Percentiles rank a stretch among this genome's conserved stretches.
phyloP scores from a whole-genome alignment of 2,329 filamentous ascomycete genomes.

The Pseudophaeomoniella oleicola region DNA sequence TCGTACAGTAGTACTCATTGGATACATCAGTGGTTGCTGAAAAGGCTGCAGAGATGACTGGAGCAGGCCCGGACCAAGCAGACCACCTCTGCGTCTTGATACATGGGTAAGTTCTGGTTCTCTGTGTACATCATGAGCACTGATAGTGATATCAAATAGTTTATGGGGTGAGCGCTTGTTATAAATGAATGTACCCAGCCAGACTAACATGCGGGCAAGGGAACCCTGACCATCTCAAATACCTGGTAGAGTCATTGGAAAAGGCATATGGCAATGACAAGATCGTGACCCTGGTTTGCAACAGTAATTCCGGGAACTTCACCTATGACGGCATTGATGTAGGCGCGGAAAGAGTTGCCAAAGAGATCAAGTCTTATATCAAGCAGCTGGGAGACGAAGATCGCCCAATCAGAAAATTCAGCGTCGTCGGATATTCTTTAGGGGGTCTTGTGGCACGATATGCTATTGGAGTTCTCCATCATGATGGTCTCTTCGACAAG shows the following conservation, averaged over 20 bases:
- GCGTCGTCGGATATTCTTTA: constrained; percentile 77
- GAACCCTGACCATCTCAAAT: constrained; percentile 42
- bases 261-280: constrained; percentile 33
- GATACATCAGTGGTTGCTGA: too few species aligned
- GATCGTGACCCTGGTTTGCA: constrained; percentile 41
- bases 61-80: constrained; percentile 11
- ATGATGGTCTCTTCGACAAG: constrained; percentile 63
- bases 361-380: constrained; percentile 47
- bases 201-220: constrained; percentile 40
- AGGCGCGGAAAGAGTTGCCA: constrained; percentile 50
- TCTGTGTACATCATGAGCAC: too few species aligned
- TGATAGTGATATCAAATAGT: constrained; percentile 6
- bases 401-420: constrained; percentile 64
- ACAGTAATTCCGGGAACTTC: constrained; percentile 41
- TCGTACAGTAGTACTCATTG: too few species aligned
- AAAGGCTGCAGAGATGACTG: constrained; percentile 6
- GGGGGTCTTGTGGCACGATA: constrained; percentile 80
- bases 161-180: constrained; percentile 5
- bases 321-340: constrained; percentile 55
- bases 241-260: constrained; percentile 35
- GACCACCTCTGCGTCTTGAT: constrained; percentile 48
- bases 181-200: neutral
- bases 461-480: constrained; percentile 67
- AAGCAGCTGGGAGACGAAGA: constrained; percentile 42
- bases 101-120: constrained; percentile 36